Evolutionary conservation across 441 rosid species (phyloP).

Genomic region (Gossypium lobatum): DNA sequence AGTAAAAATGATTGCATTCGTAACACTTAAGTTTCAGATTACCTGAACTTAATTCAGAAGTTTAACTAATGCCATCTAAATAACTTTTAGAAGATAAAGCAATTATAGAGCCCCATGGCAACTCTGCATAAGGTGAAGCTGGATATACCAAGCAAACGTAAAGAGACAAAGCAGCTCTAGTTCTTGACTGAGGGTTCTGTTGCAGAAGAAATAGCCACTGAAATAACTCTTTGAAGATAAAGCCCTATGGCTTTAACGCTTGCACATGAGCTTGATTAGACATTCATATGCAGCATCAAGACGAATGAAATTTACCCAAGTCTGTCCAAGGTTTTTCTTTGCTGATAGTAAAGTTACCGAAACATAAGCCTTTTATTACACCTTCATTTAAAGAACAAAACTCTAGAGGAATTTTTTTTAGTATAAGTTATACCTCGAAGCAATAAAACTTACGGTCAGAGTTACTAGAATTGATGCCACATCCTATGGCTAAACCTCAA

Average conservation of each 20-base stretch:
- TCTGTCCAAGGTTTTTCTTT: not conserved
- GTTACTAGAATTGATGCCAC: no score
- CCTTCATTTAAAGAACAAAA: not conserved
- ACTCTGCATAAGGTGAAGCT: not conserved
- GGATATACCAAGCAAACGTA: not conserved
- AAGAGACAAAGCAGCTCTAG: not conserved
- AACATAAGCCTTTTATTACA: not conserved
- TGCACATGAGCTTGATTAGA: no score
- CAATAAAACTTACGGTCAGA: no score
- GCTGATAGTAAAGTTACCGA: not conserved
- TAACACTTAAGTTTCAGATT: not conserved
- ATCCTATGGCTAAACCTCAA: no score
- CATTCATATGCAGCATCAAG: not conserved
- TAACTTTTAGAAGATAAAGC: not conserved
- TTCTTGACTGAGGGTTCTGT: not conserved
- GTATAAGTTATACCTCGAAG: no score
- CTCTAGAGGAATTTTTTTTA: no score
- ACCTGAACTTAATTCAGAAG: not conserved
- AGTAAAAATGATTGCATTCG: not conserved
- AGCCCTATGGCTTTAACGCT: no score
- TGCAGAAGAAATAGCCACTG: not conserved
- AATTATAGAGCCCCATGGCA: not conserved
- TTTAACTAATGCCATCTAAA: not conserved
- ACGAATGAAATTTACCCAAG: not conserved
- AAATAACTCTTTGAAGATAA: not conserved